phyloP scores from a whole-genome alignment of 352 stramenopile genomes.

The Thraustochytrium striatum region DNA sequence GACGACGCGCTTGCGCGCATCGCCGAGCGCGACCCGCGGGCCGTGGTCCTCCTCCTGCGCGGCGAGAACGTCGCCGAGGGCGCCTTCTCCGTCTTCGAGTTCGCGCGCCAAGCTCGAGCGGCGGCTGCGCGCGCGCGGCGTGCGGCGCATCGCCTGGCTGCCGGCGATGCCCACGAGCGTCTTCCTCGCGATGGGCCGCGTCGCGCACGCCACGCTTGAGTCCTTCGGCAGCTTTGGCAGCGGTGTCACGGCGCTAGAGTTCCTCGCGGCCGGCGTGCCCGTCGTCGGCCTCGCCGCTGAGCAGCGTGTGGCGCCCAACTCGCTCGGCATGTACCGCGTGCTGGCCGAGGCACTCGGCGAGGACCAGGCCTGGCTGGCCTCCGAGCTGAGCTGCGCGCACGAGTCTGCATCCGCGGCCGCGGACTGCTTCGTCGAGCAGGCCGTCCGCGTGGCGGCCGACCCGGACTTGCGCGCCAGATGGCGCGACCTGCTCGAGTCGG shows the following conservation, averaged over 20 bases:
- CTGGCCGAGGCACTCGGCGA: too few species aligned
- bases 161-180: background rate
- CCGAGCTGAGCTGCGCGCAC: too few species aligned
- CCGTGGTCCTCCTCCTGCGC: background rate
- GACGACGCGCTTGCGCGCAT: background rate
- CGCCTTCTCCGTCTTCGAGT: background rate
- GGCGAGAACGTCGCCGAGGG: background rate
- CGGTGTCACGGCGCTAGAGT: constrained; percentile 21
- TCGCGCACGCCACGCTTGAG: background rate
- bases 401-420: too few species aligned
- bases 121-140: background rate
- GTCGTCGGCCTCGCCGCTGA: background rate
- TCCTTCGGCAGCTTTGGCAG: constrained; percentile 31
- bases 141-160: background rate
- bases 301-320: background rate
- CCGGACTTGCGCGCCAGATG: too few species aligned
- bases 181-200: background rate
- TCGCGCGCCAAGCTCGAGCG: background rate
- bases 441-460: too few species aligned
- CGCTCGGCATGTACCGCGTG: background rate
- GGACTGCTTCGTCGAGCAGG: too few species aligned
- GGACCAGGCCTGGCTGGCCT: too few species aligned
- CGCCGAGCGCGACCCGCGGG: background rate
- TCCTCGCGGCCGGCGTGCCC: background rate
- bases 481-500: too few species aligned